Evolutionary conservation across 768 basidiomycete species (phyloP).

Genomic region (Tricholoma terreum): DNA sequence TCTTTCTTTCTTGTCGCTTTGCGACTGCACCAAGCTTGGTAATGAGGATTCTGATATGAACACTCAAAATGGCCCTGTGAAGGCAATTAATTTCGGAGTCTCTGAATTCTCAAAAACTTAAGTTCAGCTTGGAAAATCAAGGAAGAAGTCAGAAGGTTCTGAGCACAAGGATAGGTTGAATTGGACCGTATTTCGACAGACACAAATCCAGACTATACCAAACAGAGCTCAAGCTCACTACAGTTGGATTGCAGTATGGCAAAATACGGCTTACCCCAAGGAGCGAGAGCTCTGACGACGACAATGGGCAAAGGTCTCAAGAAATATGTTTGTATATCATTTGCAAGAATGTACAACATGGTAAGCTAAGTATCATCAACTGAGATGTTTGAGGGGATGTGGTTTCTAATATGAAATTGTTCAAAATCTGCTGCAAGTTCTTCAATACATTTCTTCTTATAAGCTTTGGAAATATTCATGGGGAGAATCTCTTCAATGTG

Average conservation of each 20-base stretch:
- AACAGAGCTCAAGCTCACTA: background rate
- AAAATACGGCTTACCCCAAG: background rate
- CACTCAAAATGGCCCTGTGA: too few relatives aligned
- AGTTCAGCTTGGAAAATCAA: too few relatives aligned
- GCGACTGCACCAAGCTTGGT: too few relatives aligned
- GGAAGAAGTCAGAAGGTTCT: too few relatives aligned
- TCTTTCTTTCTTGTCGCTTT: too few relatives aligned
- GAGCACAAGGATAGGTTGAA: too few relatives aligned
- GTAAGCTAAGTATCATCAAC: background rate
- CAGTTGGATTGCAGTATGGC: background rate
- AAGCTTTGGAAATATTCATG: background rate
- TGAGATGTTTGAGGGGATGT: background rate
- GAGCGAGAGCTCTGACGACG: background rate
- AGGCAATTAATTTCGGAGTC: too few relatives aligned
- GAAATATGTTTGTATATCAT: background rate
- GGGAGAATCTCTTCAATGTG: conserved; percentile 11
- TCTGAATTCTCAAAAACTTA: too few relatives aligned
- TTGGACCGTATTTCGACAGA: too few relatives aligned
- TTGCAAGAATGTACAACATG: background rate
- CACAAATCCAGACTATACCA: too few relatives aligned
- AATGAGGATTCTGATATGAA: too few relatives aligned
- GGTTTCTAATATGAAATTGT: background rate
- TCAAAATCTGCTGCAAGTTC: too few relatives aligned
- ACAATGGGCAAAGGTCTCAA: background rate
- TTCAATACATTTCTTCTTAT: background rate